These are phyloP conservation scores for Tephrocybe sp. DNA, from an alignment of 768 basidiomycete genomes.

Conservation along the genomic window DNA sequence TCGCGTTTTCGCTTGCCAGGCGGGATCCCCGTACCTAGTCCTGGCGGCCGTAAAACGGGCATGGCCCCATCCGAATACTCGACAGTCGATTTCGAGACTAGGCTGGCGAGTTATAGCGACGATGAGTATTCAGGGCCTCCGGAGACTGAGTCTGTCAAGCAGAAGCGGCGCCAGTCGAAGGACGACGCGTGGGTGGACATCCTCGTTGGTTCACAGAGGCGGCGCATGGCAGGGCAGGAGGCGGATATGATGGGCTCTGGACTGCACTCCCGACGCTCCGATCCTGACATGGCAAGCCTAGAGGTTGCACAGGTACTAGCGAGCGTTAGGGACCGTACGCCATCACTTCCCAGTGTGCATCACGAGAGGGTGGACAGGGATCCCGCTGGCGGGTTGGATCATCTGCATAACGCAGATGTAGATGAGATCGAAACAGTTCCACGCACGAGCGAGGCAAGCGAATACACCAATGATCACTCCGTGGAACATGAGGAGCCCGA, in stretches of 20 bases:
- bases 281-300: conserved; percentile 72
- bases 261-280: conserved; percentile 29
- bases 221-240: conserved; percentile 59
- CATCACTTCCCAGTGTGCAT: conserved; percentile 32
- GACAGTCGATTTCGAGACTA: conserved; percentile 80
- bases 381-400: conserved; percentile 31
- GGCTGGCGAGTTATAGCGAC: conserved; percentile 65
- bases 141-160: conserved; percentile 43
- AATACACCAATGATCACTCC: conserved; percentile 24
- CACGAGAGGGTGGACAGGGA: conserved; percentile 36
- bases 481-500: conserved; percentile 11
- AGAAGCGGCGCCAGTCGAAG: conserved; percentile 45
- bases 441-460: conserved; percentile 29
- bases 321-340: conserved; percentile 41
- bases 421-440: conserved; percentile 51
- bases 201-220: conserved; percentile 57
- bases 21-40: conserved; percentile 53
- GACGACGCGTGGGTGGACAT: conserved; percentile 92
- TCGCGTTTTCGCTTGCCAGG: conserved; percentile 61
- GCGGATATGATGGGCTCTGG: conserved; percentile 32
- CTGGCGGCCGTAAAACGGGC: conserved; percentile 48
- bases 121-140: conserved; percentile 38
- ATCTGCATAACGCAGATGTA: conserved; percentile 39
- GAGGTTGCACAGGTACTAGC: conserved; percentile 76
- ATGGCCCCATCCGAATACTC: conserved; percentile 76